These are phyloP conservation scores for Boehmeria nivea DNA, from an alignment of 306 rosid genomes.

Conservation along the genomic window DNA sequence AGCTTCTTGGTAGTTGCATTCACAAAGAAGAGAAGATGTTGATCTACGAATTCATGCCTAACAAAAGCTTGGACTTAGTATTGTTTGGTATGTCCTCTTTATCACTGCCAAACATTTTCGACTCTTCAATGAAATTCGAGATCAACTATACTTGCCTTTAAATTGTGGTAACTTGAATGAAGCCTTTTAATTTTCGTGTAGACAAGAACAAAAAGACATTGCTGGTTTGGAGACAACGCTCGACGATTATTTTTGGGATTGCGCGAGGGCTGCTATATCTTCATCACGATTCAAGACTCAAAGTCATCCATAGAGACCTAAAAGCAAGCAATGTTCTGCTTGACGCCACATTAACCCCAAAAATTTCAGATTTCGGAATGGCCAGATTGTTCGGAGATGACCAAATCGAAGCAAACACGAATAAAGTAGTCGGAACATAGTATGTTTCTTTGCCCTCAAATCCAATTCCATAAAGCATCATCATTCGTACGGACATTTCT, in stretches of 20 bases:
- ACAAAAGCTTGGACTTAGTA: conserved; percentile 50
- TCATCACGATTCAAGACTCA: conserved; percentile 62
- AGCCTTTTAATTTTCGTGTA: conserved; percentile 11
- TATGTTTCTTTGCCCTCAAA: conserved; percentile 18
- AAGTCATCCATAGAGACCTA: conserved; percentile 58
- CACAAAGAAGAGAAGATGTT: conserved; percentile 57
- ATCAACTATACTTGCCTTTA: too few relatives aligned
- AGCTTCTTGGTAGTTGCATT: conserved; percentile 55
- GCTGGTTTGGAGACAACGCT: conserved; percentile 50
- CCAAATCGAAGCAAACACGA: conserved; percentile 57
- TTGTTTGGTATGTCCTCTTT: conserved; percentile 44
- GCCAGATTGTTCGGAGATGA: conserved; percentile 65
- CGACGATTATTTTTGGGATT: conserved; percentile 39
- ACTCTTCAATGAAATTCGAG: too few relatives aligned
- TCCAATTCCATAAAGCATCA: conserved; percentile 1
- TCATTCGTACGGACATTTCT: background rate
- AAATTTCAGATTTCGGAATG: conserved; percentile 74
- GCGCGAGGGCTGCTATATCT: conserved; percentile 67
- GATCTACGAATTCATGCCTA: conserved; percentile 60
- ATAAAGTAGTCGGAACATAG: conserved; percentile 64
- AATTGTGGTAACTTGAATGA: too few relatives aligned
- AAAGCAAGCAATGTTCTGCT: conserved; percentile 64
- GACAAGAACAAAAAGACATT: conserved; percentile 30
- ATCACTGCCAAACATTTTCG: too few relatives aligned
- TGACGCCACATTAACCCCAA: conserved; percentile 48